Evolutionary conservation across 495 filamentous ascomycete species (phyloP).

Genomic region (Penicilliopsis zonata): DNA sequence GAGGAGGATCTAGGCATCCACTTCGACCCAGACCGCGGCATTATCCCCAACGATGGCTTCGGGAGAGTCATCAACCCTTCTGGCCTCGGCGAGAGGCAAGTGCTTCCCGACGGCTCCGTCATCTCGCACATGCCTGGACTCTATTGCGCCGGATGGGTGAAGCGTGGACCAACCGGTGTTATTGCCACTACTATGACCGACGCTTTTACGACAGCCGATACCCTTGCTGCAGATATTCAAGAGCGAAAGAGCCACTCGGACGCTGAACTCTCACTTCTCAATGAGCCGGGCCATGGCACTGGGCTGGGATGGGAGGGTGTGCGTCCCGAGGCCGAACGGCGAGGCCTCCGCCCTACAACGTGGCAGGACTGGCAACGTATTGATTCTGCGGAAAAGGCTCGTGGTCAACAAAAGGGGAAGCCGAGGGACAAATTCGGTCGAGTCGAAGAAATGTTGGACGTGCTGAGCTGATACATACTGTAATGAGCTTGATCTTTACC

Average conservation of each 20-base stretch:
- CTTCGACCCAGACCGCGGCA: conserved; percentile 59
- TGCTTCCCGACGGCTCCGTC: conserved; percentile 22
- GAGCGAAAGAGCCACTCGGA: conserved; percentile 8
- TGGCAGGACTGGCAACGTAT: conserved; percentile 87
- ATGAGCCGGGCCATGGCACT: conserved; percentile 23
- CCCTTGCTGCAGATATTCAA: conserved; percentile 61
- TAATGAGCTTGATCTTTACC: conserved; percentile 6
- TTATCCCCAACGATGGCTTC: conserved; percentile 74
- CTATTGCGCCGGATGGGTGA: conserved; percentile 95
- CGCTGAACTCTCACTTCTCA: conserved; percentile 33
- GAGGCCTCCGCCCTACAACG: conserved; percentile 36
- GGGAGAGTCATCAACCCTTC: conserved; percentile 51
- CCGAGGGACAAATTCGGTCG: conserved; percentile 72
- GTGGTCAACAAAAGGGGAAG: conserved; percentile 58
- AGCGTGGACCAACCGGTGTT: conserved; percentile 86
- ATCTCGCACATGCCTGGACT: conserved; percentile 56
- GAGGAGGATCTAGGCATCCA: conserved; percentile 57
- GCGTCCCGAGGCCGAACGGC: conserved; percentile 36
- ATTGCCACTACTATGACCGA: conserved; percentile 96
- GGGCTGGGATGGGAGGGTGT: conserved; percentile 69
- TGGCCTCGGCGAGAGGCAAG: conserved; percentile 9
- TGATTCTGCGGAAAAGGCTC: conserved; percentile 60
- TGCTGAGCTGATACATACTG: conserved; percentile 17
- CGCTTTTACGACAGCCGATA: conserved; percentile 80
- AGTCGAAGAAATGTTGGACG: conserved; percentile 67